Base-by-base conservation (phyloP, 495 filamentous ascomycete genomes). In the Neurospora tetrasperma region DNA sequence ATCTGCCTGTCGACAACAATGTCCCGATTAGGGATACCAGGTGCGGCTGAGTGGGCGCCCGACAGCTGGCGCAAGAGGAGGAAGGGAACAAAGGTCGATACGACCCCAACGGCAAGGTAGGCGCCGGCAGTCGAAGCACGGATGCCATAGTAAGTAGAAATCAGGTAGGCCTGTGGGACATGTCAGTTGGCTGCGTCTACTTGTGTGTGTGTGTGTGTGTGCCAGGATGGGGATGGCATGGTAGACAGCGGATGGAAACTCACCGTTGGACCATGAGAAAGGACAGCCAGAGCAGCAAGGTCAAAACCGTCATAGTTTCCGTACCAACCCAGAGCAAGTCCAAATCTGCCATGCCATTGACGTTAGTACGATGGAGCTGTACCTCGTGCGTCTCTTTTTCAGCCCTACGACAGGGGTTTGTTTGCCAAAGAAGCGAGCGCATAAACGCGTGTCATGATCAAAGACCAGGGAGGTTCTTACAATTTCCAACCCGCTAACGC, bases 241-340 rank as follows among this genome's bases (percentile, higher is more conserved):
- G 59, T 70, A 38, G 31, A 39, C 40, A 31, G 20, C 9, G 18
- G 43, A 48, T 31, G 31, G 16, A 70, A 18, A 81, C 86, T 82
- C 80, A 88, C 86, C 70, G 86, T 87, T 42, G 94, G 94, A 12
- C 90, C 85, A 80, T 92, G 89, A 35, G 90, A 89, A 6, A 97
- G 82, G 71, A 92, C 81, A 35, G 88, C 87, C 76, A 94, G 85
- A 23, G 88, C 84, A 40, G 87, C 86, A 72, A 93, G 81, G 83
- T 96, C 94, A 76, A 90, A 86, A 76, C 88, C 86, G 79, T 95
- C 93, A 78, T 88, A 93, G 69, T 88, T 85, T 43, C 89, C 82
- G 74, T 83, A 86, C 93, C 93, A 96, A 42, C 87, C 89, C 20
- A 93, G 74, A 31, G 85, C 89, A 69, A 97, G 84, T 79, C 92